These are phyloP conservation scores for Oleoguttula mirabilis DNA, from an alignment of 495 filamentous ascomycete genomes.

Conservation along the genomic window DNA sequence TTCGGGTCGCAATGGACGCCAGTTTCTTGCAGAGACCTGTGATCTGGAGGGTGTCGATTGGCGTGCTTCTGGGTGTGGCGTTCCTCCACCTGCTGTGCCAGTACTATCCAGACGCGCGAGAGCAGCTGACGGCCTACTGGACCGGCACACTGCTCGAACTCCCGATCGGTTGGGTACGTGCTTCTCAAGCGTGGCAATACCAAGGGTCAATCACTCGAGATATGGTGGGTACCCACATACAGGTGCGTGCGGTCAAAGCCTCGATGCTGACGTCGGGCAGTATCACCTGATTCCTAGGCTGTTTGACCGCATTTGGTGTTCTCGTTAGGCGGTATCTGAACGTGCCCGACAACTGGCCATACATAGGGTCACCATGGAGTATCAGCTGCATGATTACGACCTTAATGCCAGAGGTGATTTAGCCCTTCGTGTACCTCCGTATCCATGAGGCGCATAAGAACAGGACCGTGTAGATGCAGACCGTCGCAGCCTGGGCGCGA, in stretches of 20 bases:
- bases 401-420: conserved; percentile 9
- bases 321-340: conserved; percentile 18
- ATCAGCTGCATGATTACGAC: conserved; percentile 4
- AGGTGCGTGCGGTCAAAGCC: background rate
- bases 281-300: conserved; percentile 15
- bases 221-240: conserved; percentile 4
- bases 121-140: conserved; percentile 11
- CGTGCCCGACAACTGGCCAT: conserved; percentile 18
- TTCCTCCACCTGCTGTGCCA: conserved; percentile 6
- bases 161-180: conserved; percentile 8
- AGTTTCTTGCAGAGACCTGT: background rate
- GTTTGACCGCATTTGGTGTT: conserved; percentile 9
- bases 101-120: conserved; percentile 5
- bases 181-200: background rate
- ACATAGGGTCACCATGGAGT: conserved; percentile 9
- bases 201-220: conserved; percentile 10
- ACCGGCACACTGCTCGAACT: conserved; percentile 4
- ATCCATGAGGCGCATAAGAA: background rate
- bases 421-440: conserved; percentile 14
- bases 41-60: background rate
- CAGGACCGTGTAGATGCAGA: too few relatives aligned
- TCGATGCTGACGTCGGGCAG: conserved; percentile 1
- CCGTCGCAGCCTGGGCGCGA: too few relatives aligned
- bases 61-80: background rate
- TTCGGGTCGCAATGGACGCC: conserved; percentile 9